Evolutionary conservation across 176 grass and related monocot species (phyloP).

Genomic region (Carex pumila): DNA sequence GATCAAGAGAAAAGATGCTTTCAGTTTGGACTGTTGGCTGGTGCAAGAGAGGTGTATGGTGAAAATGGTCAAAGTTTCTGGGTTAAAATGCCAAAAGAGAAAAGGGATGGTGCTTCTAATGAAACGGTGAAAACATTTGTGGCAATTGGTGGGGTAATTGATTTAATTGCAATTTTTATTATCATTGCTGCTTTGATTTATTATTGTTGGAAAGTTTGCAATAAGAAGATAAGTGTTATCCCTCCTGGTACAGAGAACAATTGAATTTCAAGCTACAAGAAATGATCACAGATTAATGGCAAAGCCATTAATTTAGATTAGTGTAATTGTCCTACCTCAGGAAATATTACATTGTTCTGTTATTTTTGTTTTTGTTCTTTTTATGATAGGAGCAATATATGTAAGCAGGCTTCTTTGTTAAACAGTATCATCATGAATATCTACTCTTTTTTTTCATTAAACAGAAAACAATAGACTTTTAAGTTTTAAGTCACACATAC

Average conservation of each 20-base stretch:
- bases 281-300: background rate
- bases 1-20: slow-evolving; percentile 5
- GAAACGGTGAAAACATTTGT: slow-evolving; percentile 5
- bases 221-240: slow-evolving; percentile 10
- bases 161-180: slow-evolving; percentile 20
- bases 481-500: no score
- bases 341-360: background rate
- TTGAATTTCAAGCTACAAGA: slow-evolving; percentile 1
- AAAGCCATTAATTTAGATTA: background rate
- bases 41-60: slow-evolving; percentile 12
- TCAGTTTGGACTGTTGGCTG: slow-evolving; percentile 24
- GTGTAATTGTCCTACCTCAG: slow-evolving; percentile 1
- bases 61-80: slow-evolving; percentile 20
- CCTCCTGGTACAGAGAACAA: background rate
- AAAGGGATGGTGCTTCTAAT: background rate
- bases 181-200: slow-evolving; percentile 21
- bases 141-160: slow-evolving; percentile 21
- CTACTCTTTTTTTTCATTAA: background rate
- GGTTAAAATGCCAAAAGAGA: slow-evolving; percentile 27
- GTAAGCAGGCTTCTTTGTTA: background rate
- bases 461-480: background rate
- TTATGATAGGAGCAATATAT: background rate
- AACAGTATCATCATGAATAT: background rate
- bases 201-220: slow-evolving; percentile 14
- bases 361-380: background rate